Percentiles rank a stretch among this genome's conserved stretches.
phyloP scores from a whole-genome alignment of 2,329 filamentous ascomycete species.

The Apiospora hydei region DNA sequence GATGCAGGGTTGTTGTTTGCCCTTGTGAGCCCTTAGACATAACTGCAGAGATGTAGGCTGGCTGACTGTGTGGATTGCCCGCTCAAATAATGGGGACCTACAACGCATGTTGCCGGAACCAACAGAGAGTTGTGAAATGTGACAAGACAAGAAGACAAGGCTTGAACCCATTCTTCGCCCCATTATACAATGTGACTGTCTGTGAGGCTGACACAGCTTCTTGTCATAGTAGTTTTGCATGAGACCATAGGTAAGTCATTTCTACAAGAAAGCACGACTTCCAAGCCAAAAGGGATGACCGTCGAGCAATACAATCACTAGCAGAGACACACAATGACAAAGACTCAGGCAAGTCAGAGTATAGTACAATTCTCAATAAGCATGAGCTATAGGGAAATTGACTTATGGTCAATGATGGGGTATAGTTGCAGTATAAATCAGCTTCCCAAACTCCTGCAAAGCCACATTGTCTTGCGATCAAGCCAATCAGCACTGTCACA shows the following conservation, averaged over 20 bases:
- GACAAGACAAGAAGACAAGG: not conserved
- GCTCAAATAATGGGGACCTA: constrained; percentile 1
- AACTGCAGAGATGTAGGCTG: not conserved
- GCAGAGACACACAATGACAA: not conserved
- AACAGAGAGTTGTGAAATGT: constrained; percentile 1
- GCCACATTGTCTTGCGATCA: not conserved
- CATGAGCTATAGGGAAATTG: not conserved
- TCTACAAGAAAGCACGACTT: not conserved
- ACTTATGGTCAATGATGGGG: constrained; percentile 13
- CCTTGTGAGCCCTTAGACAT: not conserved
- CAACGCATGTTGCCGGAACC: constrained; percentile 14
- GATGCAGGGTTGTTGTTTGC: not conserved
- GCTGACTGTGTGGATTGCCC: not conserved
- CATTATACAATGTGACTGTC: constrained; percentile 8
- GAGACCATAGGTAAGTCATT: not conserved
- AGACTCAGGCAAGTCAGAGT: not conserved
- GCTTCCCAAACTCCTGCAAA: not conserved
- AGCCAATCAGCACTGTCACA: not conserved
- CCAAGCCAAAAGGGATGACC: not conserved
- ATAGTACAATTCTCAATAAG: not conserved
- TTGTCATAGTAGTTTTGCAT: not conserved
- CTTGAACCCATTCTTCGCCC: constrained; percentile 5
- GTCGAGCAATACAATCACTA: not conserved
- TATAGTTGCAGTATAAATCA: constrained; percentile 18
- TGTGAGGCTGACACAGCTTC: not conserved